Evolutionary conservation across 1,284 basidiomycete species (phyloP), one percentile per base, ranked within the genome.

Genomic region (Rhodotorula sp.): DNA sequence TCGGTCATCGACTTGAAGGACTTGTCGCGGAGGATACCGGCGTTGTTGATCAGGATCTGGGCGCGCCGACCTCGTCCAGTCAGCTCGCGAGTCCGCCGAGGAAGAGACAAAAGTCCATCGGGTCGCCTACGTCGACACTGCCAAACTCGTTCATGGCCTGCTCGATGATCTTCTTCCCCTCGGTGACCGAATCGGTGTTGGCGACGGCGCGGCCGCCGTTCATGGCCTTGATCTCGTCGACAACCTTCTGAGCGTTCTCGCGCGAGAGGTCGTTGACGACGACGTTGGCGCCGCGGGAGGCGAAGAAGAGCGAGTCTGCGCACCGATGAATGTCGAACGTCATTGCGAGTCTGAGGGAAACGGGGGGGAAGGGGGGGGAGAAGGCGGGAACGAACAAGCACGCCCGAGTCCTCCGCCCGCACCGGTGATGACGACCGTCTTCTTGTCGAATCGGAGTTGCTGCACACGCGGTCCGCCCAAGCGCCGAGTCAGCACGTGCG

Each of bases 231-330:
- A 99, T 97, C 81, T 96, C 88, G 75, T 92, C 88, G 13, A 96
- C 94, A 40, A 96, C 93, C 76, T 89, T 90, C 81, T 96, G 91
- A 7, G 95, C 95, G 28, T 92, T 90, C 72, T 88, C 87, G 64
- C 84, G 85, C 78, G 89, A 93, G 79, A 98, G 91, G 81, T 99
- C 96, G 79, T 97, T 96, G 54, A 98, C 91, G 72, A 99, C 91
- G 69, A 99, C 87, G 77, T 92, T 94, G 24, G 94, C 93, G 18
- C 95, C 95, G 65, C 92, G 86, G 18, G 90, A 86, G 44, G 93
- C 94, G 80, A 93, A 97, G 76, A 94, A 85, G 65, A 91, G 83
- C 1, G 94, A 90, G 81, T 99, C 97, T 40, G 94, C 94, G 78
- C 3, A 48, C 15, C 31, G 18, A 4, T 20, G 34, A 40, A 24